phyloP scores from a whole-genome alignment of 495 filamentous ascomycete genomes.

The Aspergillus sclerotiicarbonarius region DNA sequence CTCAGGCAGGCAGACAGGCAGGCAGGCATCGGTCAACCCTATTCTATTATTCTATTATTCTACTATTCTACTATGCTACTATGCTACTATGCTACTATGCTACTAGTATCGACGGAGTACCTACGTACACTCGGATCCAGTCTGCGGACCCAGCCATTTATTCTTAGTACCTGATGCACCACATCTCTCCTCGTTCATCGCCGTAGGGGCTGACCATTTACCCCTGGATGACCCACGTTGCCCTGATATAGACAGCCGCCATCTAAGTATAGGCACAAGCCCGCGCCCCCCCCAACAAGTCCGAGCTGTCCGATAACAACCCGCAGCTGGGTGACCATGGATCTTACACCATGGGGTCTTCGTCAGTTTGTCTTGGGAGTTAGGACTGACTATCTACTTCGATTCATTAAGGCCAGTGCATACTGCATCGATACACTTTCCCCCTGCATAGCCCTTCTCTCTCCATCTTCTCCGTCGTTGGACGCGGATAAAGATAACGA shows the following conservation, averaged over 20 bases:
- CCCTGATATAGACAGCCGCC: not conserved
- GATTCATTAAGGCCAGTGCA: not conserved
- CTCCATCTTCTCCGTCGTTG: not conserved
- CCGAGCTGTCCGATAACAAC: not conserved
- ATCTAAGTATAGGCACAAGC: not conserved
- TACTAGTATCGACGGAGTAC: too few species aligned
- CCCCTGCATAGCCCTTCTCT: not conserved
- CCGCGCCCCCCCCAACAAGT: not conserved
- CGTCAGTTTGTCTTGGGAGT: not conserved
- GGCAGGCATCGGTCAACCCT: not conserved
- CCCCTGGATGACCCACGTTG: conserved; percentile 21
- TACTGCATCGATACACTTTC: not conserved
- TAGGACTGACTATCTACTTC: not conserved
- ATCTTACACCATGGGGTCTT: not conserved
- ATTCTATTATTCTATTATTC: too few species aligned
- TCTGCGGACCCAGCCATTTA: not conserved
- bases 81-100: too few species aligned
- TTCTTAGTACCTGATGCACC: not conserved
- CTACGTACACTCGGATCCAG: not conserved
- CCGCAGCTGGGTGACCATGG: not conserved
- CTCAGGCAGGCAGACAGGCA: too few species aligned
- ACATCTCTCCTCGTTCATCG: not conserved
- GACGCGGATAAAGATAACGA: not conserved
- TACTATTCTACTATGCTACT: too few species aligned
- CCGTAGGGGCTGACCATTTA: conserved; percentile 3